phyloP scores from a whole-genome alignment of 805 yeast genomes.

The Jamesozyma gamospora region DNA sequence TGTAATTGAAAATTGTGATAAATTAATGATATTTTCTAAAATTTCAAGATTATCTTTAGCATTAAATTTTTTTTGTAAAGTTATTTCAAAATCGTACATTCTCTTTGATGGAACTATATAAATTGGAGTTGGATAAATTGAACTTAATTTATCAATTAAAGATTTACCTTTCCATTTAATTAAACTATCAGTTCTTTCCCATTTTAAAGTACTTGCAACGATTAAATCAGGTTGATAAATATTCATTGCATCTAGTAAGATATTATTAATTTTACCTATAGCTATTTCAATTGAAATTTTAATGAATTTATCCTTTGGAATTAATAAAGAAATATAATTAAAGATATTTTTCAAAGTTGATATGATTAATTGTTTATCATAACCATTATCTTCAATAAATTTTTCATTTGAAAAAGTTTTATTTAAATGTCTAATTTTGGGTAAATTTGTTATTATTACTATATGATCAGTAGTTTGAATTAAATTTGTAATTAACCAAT shows the following conservation, averaged over 20 bases:
- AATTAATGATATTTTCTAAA: too few species aligned
- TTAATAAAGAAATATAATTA: conserved; percentile 16
- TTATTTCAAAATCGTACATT: conserved; percentile 18
- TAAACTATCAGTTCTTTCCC: conserved; percentile 20
- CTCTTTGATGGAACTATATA: conserved; percentile 22
- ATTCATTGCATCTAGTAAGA: conserved; percentile 22
- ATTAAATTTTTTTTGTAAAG: conserved; percentile 5
- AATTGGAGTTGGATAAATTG: conserved; percentile 20
- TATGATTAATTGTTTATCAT: conserved; percentile 12
- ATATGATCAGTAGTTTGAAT: conserved; percentile 49
- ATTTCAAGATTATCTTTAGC: neutral
- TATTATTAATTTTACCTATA: conserved; percentile 19
- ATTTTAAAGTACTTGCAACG: conserved; percentile 16
- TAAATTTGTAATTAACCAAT: conserved; percentile 48
- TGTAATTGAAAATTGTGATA: too few species aligned
- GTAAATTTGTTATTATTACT: conserved; percentile 41
- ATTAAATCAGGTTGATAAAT: conserved; percentile 25
- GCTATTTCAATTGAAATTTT: conserved; percentile 25
- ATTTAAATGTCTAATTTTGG: too few species aligned
- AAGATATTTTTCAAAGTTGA: conserved; percentile 15
- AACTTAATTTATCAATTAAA: conserved; percentile 16
- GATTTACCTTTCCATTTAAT: conserved; percentile 13
- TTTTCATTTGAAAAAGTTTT: too few species aligned
- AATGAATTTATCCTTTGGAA: conserved; percentile 13
- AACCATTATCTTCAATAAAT: conserved; percentile 12